Conservation (phyloP, 345 rosid species). For the Populus deltoides region DNA sequence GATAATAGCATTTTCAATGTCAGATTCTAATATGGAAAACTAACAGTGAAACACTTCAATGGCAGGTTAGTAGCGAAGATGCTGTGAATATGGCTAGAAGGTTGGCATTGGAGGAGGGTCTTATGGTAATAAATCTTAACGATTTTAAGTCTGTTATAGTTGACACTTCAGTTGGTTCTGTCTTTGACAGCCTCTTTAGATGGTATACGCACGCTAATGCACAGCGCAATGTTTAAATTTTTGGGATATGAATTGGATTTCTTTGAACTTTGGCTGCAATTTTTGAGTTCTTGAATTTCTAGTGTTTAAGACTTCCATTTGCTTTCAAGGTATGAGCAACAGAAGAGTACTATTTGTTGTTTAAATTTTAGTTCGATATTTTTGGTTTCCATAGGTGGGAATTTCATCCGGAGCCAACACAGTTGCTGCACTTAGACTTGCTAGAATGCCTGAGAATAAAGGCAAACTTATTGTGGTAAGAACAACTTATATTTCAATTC, state of each 20-base stretch:
- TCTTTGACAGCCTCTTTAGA: not conserved
- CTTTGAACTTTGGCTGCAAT: not conserved
- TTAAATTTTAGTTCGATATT: not conserved
- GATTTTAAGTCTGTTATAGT: not conserved
- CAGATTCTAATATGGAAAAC: slow-evolving; percentile 8
- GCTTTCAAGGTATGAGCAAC: not conserved
- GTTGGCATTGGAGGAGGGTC: slow-evolving; percentile 91
- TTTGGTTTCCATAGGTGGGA: slow-evolving; percentile 60
- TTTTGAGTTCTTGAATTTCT: not conserved
- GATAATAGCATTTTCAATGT: not conserved
- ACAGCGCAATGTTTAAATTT: not conserved
- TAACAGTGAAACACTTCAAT: slow-evolving; percentile 1
- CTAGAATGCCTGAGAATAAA: slow-evolving; percentile 83
- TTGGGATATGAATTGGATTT: not conserved
- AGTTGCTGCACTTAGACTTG: slow-evolving; percentile 77
- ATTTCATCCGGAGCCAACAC: slow-evolving; percentile 96
- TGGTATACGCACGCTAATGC: not conserved
- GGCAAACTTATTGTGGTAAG: slow-evolving; percentile 97
- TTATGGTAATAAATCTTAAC: slow-evolving; percentile 53
- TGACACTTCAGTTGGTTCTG: not conserved
- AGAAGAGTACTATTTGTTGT: not conserved
- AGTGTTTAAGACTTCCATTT: not conserved
- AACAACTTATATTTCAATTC: not conserved
- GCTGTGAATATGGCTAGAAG: slow-evolving; percentile 91
- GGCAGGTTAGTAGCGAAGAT: slow-evolving; percentile 86